Evolutionary conservation across 495 filamentous ascomycete species (phyloP), one percentile per base, ranked within the genome.

Genomic region (Tuber melanosporum): DNA sequence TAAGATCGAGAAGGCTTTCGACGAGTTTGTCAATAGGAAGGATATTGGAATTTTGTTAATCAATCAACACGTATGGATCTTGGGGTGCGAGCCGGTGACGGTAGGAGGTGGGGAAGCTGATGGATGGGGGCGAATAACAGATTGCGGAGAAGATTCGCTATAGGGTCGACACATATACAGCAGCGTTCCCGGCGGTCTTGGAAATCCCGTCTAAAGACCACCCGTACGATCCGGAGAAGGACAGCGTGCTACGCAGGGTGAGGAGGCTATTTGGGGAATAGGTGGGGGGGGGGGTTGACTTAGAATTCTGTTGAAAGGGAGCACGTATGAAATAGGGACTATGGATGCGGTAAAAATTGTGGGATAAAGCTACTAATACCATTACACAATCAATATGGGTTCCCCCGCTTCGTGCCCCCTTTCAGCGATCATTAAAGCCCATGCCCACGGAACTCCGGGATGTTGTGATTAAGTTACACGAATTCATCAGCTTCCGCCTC

Each of bases 121-220:
- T 71, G 49, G 52, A 72, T 71, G 32, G 47, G 62, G 69, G 74
- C 45, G 62, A 71, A 44, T 62, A 70, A 80, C 73, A 97, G 95
- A 87, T 98, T 75, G 96, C 96, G 36, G 96, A 99, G 83, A 90
- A 90, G 83, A 99, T 99, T 88, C 89, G 96, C 78, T 88, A 94
- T 84, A 89, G 90, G 69, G 87, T 94, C 78, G 92, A 94, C 81
- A 88, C 87, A 26, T 92, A 92, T 84, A 92, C 90, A 14, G 89
- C 90, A 36, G 92, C 92, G 5, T 93, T 94, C 85, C 92, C 92
- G 26, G 86, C 91, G 36, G 83, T 94, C 73, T 90, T 99, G 76
- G 96, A 99, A 86, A 98, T 98, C 75, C 96, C 96, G 44, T 97
- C 94, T 87, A 99, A 99, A 87, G 95, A 99, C 84, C 95, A 99